Evolutionary conservation across 805 yeast genomes (phyloP).

Genomic region (Yarrowia osloensis): DNA sequence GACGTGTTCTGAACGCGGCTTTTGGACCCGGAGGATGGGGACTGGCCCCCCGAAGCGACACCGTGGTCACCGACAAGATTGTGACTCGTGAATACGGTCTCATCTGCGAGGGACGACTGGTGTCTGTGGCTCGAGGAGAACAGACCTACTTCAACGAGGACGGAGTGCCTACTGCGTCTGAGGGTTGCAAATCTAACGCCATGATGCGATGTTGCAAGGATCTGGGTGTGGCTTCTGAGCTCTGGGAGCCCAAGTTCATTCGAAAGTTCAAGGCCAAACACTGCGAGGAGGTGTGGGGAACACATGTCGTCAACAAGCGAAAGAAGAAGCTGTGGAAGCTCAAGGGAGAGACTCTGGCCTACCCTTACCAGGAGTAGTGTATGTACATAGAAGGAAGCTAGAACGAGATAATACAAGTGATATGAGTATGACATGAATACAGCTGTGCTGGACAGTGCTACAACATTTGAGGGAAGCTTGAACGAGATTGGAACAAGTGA

Average conservation of each 20-base stretch:
- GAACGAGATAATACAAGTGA: no score
- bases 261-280: constrained; percentile 60
- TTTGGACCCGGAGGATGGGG: constrained; percentile 99
- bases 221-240: constrained; percentile 91
- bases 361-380: constrained; percentile 62
- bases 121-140: constrained; percentile 92
- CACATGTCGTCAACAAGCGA: constrained; percentile 75
- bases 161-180: constrained; percentile 92
- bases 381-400: background rate
- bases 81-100: constrained; percentile 90
- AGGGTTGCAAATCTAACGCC: constrained; percentile 96
- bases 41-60: constrained; percentile 86
- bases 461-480: no score
- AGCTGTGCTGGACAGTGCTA: no score
- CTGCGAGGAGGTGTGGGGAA: constrained; percentile 84
- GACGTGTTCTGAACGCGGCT: constrained; percentile 83
- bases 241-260: constrained; percentile 96
- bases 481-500: background rate
- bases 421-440: no score
- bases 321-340: constrained; percentile 86
- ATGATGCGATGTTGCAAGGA: constrained; percentile 98
- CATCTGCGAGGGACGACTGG: constrained; percentile 82
- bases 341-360: constrained; percentile 76
- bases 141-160: constrained; percentile 86
- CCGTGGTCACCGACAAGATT: constrained; percentile 68